Evolutionary conservation across 352 stramenopile genomes (phyloP), one percentile per base, ranked within the genome.

Genomic region (Globisporangium rhizosaccharum): DNA sequence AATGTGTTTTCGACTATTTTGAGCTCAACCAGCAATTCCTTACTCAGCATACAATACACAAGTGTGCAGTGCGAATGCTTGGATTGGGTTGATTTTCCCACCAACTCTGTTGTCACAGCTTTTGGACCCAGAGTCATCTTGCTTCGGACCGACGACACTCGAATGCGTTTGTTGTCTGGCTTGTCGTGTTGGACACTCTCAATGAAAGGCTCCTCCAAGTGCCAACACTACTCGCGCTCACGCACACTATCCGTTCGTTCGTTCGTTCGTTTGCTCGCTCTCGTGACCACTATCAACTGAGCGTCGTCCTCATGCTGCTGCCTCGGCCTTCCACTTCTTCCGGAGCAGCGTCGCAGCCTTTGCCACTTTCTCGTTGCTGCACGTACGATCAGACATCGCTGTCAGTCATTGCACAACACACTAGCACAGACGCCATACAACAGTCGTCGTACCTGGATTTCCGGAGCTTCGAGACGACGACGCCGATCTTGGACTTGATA

Each of bases 291-390:
- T 28, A 61, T 17, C 25, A 10, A 56, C 4, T 1, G 20, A 36
- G 5, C 39, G n/a, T 30, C 39, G n/a, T 30, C 20, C 49, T 41
- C 49, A 67, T 55, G 61, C 61, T 20, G 61, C 72, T 10, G 71
- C 79, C 57, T 86, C 68, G 23, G 69, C 75, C 73, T 90, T 88
- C 83, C 83, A 93, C 66, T 93, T 90, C 64, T 87, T 87, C 25
- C 80, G 80, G 17, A 93, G 72, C 51, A 76, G 76, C 23, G 75
- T 71, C 3, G 83, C 79, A 15, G 74, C 66, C 47, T 82, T 74
- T 50, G 67, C 67, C 65, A 89, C 56, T n/a, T 80, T 75, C 39
- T 87, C 72, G 63, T 85, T 79, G 61, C 58, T 89, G 67, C 15
- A 67, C 45, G 51, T 75, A 76, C 71, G 80, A 83, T 11, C n/a